A percentile compares a stretch with the other conserved stretches of the same genome.
phyloP scores from a whole-genome alignment of 2,329 filamentous ascomycete genomes.

The Colletotrichum sp. region DNA sequence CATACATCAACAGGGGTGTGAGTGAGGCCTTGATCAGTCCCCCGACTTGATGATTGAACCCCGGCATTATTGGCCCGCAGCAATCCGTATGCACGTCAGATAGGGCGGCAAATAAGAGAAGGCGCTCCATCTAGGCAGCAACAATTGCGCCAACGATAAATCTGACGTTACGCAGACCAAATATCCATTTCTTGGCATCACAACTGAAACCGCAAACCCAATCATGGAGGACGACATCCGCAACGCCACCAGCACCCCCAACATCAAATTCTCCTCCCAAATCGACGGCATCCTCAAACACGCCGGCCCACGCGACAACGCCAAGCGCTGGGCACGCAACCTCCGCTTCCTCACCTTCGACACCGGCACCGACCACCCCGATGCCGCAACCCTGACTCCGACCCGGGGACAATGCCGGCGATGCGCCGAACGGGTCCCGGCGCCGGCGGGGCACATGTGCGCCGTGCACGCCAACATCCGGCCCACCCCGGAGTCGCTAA shows the following conservation, averaged over 20 bases:
- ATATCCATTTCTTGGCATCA: neutral
- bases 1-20: neutral
- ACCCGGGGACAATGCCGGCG: neutral
- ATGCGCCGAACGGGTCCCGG: neutral
- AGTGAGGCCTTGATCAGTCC: neutral
- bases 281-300: neutral
- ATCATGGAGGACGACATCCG: neutral
- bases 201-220: rapidly evolving
- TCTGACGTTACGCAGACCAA: neutral
- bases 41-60: neutral
- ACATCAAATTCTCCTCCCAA: neutral
- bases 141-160: neutral
- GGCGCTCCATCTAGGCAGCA: neutral
- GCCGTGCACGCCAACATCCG: neutral
- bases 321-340: neutral
- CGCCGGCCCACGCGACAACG: neutral
- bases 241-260: neutral
- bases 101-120: neutral
- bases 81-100: neutral
- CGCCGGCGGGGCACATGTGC: neutral
- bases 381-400: neutral
- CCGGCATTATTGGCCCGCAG: neutral
- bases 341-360: neutral
- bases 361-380: neutral
- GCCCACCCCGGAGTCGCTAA: neutral